phyloP scores from a whole-genome alignment of 2,329 filamentous ascomycete species.

The Fusarium sp. region DNA sequence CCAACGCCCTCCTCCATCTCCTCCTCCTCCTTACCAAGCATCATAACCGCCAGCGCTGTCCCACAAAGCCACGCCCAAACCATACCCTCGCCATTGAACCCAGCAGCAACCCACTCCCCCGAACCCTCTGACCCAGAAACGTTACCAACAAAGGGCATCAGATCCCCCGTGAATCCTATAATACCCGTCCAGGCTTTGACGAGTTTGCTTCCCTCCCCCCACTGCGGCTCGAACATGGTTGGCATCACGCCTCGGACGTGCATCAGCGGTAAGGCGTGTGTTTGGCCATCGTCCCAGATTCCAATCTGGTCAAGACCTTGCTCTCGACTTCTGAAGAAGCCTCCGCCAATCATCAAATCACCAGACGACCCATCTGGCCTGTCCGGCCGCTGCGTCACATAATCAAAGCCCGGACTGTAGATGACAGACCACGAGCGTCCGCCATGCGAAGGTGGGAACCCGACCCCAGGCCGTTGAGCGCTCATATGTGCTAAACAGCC shows the following conservation, averaged over 20 bases:
- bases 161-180: slow-evolving; percentile 58
- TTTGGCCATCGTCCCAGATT: slow-evolving; percentile 55
- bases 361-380: slow-evolving; percentile 44
- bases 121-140: slow-evolving; percentile 46
- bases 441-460: slow-evolving; percentile 46
- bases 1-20: slow-evolving; percentile 45
- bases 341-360: slow-evolving; percentile 65
- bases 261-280: slow-evolving; percentile 52
- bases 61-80: slow-evolving; percentile 63
- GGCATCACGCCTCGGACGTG: slow-evolving; percentile 56
- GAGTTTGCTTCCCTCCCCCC: slow-evolving; percentile 47
- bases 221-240: slow-evolving; percentile 52
- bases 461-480: slow-evolving; percentile 54
- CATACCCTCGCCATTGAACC: slow-evolving; percentile 63
- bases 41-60: slow-evolving; percentile 57
- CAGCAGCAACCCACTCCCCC: slow-evolving; percentile 62
- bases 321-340: slow-evolving; percentile 54
- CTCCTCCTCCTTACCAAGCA: slow-evolving; percentile 51
- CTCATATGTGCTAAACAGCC: slow-evolving; percentile 60
- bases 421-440: slow-evolving; percentile 61
- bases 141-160: slow-evolving; percentile 60
- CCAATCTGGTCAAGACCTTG: slow-evolving; percentile 59
- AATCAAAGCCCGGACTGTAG: slow-evolving; percentile 59
- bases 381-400: slow-evolving; percentile 58
- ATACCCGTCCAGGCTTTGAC: slow-evolving; percentile 60